These are phyloP conservation scores for Pyricularia sp. DNA, from an alignment of 2,329 filamentous ascomycete species.

Conservation along the genomic window DNA sequence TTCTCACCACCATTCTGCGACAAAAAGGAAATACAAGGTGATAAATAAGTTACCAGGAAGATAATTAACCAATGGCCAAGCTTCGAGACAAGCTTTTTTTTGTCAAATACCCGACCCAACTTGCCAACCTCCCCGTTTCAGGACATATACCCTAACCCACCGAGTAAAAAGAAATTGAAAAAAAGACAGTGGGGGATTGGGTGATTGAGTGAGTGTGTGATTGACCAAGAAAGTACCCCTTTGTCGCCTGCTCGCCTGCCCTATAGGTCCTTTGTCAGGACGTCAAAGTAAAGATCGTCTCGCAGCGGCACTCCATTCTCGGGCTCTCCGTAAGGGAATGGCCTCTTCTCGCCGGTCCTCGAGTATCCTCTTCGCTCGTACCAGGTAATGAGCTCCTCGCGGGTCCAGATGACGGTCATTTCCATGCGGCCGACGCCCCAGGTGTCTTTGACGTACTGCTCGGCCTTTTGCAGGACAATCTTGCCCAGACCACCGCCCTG, in stretches of 20 bases:
- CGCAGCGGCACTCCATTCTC: conserved; percentile 24
- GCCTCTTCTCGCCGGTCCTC: conserved; percentile 25
- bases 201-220: background rate
- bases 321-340: conserved; percentile 32
- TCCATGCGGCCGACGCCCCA: conserved; percentile 27
- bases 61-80: background rate
- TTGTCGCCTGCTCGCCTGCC: no score
- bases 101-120: background rate
- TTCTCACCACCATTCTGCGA: background rate
- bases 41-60: no score
- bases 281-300: conserved; percentile 32
- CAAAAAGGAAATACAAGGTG: background rate
- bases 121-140: no score
- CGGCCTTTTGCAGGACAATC: conserved; percentile 29
- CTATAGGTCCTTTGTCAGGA: conserved; percentile 28
- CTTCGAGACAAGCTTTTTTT: background rate
- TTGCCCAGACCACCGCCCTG: conserved; percentile 35
- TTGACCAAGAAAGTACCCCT: no score
- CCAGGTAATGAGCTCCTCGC: conserved; percentile 35
- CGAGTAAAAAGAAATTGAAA: no score
- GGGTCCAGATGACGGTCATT: conserved; percentile 32
- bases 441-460: conserved; percentile 22
- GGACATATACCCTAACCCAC: no score
- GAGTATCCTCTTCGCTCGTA: conserved; percentile 33
- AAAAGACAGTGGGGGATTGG: no score